Evolutionary conservation across 805 yeast genomes (phyloP).

Genomic region (Metschnikowia arizonensis): DNA sequence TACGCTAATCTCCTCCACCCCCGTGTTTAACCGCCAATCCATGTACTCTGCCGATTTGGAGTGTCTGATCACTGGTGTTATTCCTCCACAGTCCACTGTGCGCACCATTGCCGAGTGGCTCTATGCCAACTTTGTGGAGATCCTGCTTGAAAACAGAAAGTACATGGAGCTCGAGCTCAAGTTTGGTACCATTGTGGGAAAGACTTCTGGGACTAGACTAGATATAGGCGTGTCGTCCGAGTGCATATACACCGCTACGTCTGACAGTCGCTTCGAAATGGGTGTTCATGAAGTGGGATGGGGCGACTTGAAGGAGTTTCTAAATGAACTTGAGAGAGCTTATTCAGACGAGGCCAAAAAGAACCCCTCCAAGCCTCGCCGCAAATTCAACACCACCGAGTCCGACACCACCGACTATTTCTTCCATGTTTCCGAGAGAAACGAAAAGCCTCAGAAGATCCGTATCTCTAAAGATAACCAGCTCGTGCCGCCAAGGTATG

Average conservation of each 20-base stretch:
- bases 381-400: constrained; percentile 56
- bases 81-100: constrained; percentile 76
- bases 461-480: constrained; percentile 61
- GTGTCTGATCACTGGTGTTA: constrained; percentile 65
- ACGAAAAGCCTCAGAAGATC: constrained; percentile 59
- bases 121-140: constrained; percentile 70
- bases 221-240: constrained; percentile 67
- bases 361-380: constrained; percentile 31
- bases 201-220: constrained; percentile 56
- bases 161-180: constrained; percentile 69
- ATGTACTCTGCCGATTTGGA: constrained; percentile 37
- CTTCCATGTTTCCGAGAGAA: constrained; percentile 57
- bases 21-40: constrained; percentile 29
- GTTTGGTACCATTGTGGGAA: constrained; percentile 67
- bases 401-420: constrained; percentile 61
- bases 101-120: constrained; percentile 86
- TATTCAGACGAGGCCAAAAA: constrained; percentile 41
- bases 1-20: constrained; percentile 12
- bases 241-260: constrained; percentile 52
- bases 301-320: constrained; percentile 50
- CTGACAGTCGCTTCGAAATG: constrained; percentile 56
- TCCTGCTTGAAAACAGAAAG: constrained; percentile 51
- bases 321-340: constrained; percentile 50
- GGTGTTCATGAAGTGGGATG: constrained; percentile 63
- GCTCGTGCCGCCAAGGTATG: constrained; percentile 61